These are phyloP conservation scores for Cokeromyces recurvatus DNA, from an alignment of 371 early-diverging fungal species.

Conservation along the genomic window DNA sequence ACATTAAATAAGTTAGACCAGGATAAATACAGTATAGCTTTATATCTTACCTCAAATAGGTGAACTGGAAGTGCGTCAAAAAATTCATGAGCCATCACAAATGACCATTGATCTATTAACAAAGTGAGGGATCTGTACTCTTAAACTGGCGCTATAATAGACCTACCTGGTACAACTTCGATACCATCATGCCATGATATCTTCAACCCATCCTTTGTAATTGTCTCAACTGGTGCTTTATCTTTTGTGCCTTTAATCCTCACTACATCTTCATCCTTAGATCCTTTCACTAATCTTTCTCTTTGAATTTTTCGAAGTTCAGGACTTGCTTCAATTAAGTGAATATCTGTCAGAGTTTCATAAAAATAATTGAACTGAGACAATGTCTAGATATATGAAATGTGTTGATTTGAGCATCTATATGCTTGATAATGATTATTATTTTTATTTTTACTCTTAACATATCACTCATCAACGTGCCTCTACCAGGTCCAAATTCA, in stretches of 20 bases:
- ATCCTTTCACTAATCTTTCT: constrained; percentile 39
- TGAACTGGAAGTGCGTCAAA: constrained; percentile 95
- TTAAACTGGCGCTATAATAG: no score
- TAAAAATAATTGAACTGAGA: constrained; percentile 64
- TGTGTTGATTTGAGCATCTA: neutral
- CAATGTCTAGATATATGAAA: constrained; percentile 46
- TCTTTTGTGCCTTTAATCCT: constrained; percentile 24
- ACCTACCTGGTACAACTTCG: constrained; percentile 62
- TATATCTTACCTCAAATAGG: constrained; percentile 64
- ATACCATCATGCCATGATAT: constrained; percentile 74
- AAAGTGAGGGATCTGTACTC: neutral
- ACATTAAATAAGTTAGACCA: neutral
- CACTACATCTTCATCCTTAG: constrained; percentile 31
- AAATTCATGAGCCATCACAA: constrained; percentile 90
- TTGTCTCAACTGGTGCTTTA: constrained; percentile 23
- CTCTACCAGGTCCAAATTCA: constrained; percentile 94
- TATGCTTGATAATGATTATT: neutral
- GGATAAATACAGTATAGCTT: neutral
- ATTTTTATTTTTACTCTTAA: constrained; percentile 56
- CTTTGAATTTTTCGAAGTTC: constrained; percentile 70
- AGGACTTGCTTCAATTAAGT: constrained; percentile 84
- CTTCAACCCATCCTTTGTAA: constrained; percentile 49
- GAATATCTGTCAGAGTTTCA: constrained; percentile 58
- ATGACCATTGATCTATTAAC: constrained; percentile 46
- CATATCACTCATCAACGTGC: constrained; percentile 93